phyloP scores from a whole-genome alignment of 192 early-diverging fungal genomes.

The Coemansia sp. region DNA sequence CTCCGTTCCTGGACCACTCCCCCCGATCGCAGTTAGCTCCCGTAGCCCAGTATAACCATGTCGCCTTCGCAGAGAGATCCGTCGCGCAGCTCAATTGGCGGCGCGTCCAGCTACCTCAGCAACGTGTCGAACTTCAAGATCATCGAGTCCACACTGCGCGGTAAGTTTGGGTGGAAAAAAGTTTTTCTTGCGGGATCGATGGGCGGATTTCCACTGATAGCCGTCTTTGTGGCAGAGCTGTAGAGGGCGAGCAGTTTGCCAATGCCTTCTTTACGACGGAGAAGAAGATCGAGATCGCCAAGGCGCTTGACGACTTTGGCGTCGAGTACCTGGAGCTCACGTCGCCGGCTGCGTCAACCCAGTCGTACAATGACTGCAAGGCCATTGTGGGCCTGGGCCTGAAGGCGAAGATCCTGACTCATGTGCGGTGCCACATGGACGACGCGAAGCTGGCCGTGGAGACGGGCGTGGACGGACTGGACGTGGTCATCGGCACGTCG shows the following conservation, averaged over 20 bases:
- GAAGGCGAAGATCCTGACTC: constrained; percentile 97
- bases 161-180: constrained; percentile 57
- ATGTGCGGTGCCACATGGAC: constrained; percentile 97
- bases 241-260: constrained; percentile 98
- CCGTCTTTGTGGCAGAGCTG: background rate
- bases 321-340: constrained; percentile 99
- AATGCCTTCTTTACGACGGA: constrained; percentile 97
- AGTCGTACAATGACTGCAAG: constrained; percentile 87
- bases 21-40: background rate
- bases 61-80: constrained; percentile 30
- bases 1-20: background rate
- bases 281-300: constrained; percentile 97
- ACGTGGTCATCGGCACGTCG: constrained; percentile 97
- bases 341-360: constrained; percentile 93
- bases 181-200: background rate
- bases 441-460: constrained; percentile 95
- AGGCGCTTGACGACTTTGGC: constrained; percentile 95
- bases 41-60: constrained; percentile 38
- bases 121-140: constrained; percentile 89
- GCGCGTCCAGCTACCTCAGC: constrained; percentile 62
- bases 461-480: constrained; percentile 95
- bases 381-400: constrained; percentile 88
- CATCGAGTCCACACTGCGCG: constrained; percentile 92
- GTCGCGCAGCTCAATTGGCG: constrained; percentile 40
- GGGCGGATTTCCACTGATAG: background rate